Conservation (phyloP, 129 eudicot species). For the Chrysanthemum makinoi region DNA sequence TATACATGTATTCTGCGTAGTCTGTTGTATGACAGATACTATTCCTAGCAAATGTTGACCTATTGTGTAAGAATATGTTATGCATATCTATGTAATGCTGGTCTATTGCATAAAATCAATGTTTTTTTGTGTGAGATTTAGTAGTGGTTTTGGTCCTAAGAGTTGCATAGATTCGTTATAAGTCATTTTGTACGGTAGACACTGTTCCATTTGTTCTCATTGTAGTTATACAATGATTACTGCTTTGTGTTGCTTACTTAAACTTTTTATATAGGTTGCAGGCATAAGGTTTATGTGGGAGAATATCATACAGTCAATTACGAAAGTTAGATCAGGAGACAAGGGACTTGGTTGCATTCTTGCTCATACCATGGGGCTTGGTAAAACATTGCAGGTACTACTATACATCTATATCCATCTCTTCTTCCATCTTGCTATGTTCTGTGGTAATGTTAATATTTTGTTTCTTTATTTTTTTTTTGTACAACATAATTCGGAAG, state of each 20-base stretch:
- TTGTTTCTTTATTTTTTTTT: too few species aligned
- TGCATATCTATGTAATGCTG: neutral
- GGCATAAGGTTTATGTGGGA: conserved; percentile 99
- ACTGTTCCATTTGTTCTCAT: conserved; percentile 1
- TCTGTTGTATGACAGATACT: neutral
- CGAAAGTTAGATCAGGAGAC: conserved; percentile 79
- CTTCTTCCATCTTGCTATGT: too few species aligned
- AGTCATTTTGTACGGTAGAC: neutral
- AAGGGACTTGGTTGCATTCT: conserved; percentile 98
- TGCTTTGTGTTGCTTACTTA: conserved; percentile 8
- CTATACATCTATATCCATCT: neutral
- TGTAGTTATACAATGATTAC: neutral
- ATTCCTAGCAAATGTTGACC: neutral
- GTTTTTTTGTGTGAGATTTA: neutral
- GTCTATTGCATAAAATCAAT: neutral
- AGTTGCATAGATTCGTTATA: neutral
- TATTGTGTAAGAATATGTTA: neutral
- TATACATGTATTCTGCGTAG: too few species aligned
- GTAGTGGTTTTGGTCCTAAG: conserved; percentile 1
- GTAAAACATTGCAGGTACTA: conserved; percentile 95
- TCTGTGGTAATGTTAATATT: too few species aligned
- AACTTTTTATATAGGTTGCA: conserved; percentile 52
- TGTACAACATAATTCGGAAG: too few species aligned
- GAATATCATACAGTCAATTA: conserved; percentile 78
- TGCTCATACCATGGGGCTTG: conserved; percentile 99